phyloP scores from a whole-genome alignment of 805 yeast genomes.

The Wickerhamomyces ciferrii region DNA sequence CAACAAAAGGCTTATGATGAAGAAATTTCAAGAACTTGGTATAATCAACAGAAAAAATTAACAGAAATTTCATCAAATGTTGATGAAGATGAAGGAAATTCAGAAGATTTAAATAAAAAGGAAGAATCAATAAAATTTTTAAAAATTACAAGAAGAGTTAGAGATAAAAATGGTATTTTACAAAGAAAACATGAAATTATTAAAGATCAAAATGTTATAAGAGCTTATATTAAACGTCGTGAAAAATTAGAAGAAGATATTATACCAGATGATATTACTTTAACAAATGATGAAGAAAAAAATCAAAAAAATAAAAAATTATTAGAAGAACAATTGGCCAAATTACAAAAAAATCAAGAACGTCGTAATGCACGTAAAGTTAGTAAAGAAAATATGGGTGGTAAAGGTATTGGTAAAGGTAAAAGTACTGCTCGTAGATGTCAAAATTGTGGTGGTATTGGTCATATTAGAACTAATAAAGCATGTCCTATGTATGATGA shows the following conservation, averaged over 20 bases:
- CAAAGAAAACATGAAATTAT: constrained; percentile 77
- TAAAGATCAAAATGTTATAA: constrained; percentile 81
- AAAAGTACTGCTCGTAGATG: constrained; percentile 66
- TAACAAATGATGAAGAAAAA: constrained; percentile 80
- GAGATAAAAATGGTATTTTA: constrained; percentile 80
- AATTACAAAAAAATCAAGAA: constrained; percentile 71
- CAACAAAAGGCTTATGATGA: constrained; percentile 92
- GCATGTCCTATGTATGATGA: constrained; percentile 85
- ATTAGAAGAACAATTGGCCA: constrained; percentile 78
- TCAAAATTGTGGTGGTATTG: constrained; percentile 92
- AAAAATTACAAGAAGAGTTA: constrained; percentile 70
- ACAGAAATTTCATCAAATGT: constrained; percentile 24
- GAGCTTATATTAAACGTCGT: constrained; percentile 73
- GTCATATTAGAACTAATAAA: constrained; percentile 86
- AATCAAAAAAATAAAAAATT: constrained; percentile 72
- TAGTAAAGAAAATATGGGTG: constrained; percentile 30
- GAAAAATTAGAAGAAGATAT: constrained; percentile 59
- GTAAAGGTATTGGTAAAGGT: constrained; percentile 24
- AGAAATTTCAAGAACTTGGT: constrained; percentile 87
- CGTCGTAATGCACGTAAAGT: constrained; percentile 55
- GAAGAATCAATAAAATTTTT: constrained; percentile 30
- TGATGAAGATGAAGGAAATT: constrained; percentile 6
- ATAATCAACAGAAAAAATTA: constrained; percentile 66
- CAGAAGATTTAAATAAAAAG: background rate
- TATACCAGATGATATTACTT: constrained; percentile 65